Percentiles rank a stretch among this genome's conserved stretches.
Evolutionary conservation across 257 asterid genomes (phyloP).

Genomic region (Solanum neorickii): DNA sequence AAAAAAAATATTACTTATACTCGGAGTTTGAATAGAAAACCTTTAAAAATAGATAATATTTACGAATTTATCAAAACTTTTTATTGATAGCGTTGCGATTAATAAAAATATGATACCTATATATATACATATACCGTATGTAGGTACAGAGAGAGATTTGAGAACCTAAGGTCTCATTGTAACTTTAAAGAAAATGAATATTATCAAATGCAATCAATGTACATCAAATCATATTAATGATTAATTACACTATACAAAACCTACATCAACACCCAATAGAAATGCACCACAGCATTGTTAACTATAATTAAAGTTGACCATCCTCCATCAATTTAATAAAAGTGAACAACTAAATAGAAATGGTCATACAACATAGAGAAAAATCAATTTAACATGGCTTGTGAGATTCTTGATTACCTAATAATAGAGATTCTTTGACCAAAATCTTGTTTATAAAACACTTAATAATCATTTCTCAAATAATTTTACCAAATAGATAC

Average conservation of each 20-base stretch:
- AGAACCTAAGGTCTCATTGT: background rate
- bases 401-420: background rate
- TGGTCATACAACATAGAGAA: background rate
- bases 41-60: too few species aligned
- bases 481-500: background rate
- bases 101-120: too few species aligned
- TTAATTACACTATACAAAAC: background rate
- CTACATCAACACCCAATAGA: background rate
- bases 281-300: background rate
- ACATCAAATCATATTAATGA: background rate
- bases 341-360: background rate
- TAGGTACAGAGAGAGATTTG: background rate
- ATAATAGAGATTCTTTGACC: background rate
- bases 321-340: background rate
- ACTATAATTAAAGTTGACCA: background rate
- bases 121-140: too few species aligned
- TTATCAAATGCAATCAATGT: background rate
- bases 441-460: background rate
- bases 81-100: background rate
- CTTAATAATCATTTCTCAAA: background rate
- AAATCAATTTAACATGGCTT: background rate
- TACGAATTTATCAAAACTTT: fast-evolving
- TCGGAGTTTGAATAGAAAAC: fast-evolving
- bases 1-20: fast-evolving
- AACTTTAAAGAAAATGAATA: background rate